phyloP scores from a whole-genome alignment of 176 grass and related monocot genomes.

The Pontederia paniculata region DNA sequence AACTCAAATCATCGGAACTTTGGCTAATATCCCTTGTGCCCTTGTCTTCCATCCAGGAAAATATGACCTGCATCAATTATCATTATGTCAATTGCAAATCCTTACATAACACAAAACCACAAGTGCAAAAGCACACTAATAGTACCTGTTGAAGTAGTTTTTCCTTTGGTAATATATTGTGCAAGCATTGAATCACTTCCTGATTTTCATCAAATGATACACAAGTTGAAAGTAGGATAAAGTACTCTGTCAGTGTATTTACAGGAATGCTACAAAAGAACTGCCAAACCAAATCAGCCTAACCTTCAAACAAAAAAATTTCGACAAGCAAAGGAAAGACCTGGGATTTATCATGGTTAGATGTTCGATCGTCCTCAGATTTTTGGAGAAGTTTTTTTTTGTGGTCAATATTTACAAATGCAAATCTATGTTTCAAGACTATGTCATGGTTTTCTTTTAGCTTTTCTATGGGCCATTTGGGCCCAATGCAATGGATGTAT shows the following conservation, averaged over 20 bases:
- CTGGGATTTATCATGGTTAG: no score
- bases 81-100: slow-evolving; percentile 4
- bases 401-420: no score
- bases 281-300: slow-evolving; percentile 83
- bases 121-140: neutral
- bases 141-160: slow-evolving; percentile 73
- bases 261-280: slow-evolving; percentile 80
- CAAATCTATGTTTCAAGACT: no score
- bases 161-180: slow-evolving; percentile 60
- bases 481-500: no score
- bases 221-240: slow-evolving; percentile 67
- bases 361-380: no score
- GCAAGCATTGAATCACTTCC: slow-evolving; percentile 61
- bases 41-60: slow-evolving; percentile 63
- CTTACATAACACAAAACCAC: neutral
- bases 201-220: slow-evolving; percentile 63
- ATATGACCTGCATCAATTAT: slow-evolving; percentile 56
- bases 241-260: slow-evolving; percentile 69
- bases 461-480: no score
- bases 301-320: slow-evolving; percentile 67
- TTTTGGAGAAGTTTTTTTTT: no score
- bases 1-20: slow-evolving; percentile 9
- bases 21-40: slow-evolving; percentile 15
- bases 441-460: no score
- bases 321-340: slow-evolving; percentile 69